Conservation (phyloP, 192 early-diverging fungal genomes). For the Podila epigama region DNA sequence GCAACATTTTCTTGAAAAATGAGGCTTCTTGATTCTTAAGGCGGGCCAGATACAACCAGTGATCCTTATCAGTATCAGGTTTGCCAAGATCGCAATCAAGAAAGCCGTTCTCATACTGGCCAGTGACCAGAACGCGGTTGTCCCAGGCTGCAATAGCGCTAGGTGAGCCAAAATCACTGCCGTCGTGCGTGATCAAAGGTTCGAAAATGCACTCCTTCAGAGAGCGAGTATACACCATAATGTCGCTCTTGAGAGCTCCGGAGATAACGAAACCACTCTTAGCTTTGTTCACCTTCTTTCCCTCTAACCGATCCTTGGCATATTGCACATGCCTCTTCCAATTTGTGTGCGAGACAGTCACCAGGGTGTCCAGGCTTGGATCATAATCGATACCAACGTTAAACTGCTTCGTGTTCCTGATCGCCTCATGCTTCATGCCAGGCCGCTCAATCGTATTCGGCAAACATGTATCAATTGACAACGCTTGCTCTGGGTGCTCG, state of each 20-base stretch:
- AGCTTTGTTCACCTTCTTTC: slow-evolving; percentile 7
- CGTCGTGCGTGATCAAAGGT: slow-evolving; percentile 30
- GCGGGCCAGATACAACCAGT: no score
- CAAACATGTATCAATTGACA: slow-evolving; percentile 19
- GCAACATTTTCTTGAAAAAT: no score
- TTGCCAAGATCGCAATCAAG: slow-evolving; percentile 32
- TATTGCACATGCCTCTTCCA: slow-evolving; percentile 25
- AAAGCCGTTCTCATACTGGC: slow-evolving; percentile 34
- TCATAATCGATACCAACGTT: slow-evolving; percentile 42
- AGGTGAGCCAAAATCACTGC: slow-evolving; percentile 39
- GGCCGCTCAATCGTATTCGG: slow-evolving; percentile 23
- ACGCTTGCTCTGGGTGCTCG: slow-evolving; percentile 31
- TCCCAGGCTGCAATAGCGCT: slow-evolving; percentile 21
- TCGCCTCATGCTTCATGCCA: slow-evolving; percentile 43
- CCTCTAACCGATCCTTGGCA: slow-evolving; percentile 26
- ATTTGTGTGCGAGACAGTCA: slow-evolving; percentile 28
- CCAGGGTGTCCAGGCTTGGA: slow-evolving; percentile 2
- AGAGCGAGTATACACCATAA: slow-evolving; percentile 29
- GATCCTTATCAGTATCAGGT: no score
- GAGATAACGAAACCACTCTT: slow-evolving; percentile 38
- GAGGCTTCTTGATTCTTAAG: no score
- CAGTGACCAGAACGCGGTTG: slow-evolving; percentile 28
- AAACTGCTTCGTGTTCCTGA: slow-evolving; percentile 29
- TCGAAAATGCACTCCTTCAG: slow-evolving; percentile 34
- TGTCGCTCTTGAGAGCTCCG: slow-evolving; percentile 11